phyloP scores from a whole-genome alignment of 495 filamentous ascomycete genomes.

The Xylaria longipes region DNA sequence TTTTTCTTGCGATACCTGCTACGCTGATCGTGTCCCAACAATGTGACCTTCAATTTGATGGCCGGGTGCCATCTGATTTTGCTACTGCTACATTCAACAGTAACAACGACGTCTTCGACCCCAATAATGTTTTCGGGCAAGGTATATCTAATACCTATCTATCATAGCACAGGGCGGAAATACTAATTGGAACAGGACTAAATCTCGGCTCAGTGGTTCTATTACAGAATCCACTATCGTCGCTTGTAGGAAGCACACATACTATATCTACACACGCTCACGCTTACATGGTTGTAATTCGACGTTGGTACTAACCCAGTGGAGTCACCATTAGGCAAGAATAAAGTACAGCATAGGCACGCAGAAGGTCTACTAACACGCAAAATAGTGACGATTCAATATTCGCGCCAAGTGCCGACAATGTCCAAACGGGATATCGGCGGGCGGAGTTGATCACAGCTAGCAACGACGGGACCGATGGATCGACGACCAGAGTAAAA shows the following conservation, averaged over 20 bases:
- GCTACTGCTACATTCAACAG: constrained; percentile 39
- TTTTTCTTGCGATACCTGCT: constrained; percentile 13
- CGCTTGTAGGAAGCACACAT: constrained; percentile 32
- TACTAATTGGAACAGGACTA: not conserved
- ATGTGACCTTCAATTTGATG: constrained; percentile 48
- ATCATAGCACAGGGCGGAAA: not conserved
- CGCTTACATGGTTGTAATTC: constrained; percentile 33
- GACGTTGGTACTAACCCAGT: constrained; percentile 39
- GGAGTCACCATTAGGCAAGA: constrained; percentile 39
- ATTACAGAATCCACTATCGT: constrained; percentile 21
- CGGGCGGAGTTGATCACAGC: constrained; percentile 54
- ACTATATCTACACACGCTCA: not conserved
- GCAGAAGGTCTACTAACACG: constrained; percentile 18
- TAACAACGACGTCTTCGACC: constrained; percentile 42
- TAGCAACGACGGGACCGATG: constrained; percentile 52
- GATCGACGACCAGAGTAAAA: constrained; percentile 50
- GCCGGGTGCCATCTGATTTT: constrained; percentile 38
- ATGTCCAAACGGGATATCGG: constrained; percentile 55
- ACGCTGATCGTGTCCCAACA: constrained; percentile 33
- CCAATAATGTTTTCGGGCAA: constrained; percentile 41
- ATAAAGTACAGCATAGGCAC: not conserved
- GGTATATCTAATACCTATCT: constrained; percentile 20
- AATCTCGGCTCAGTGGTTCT: constrained; percentile 16
- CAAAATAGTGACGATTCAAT: constrained; percentile 51
- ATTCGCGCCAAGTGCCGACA: constrained; percentile 39